Base-by-base conservation (phyloP, 495 filamentous ascomycete species). In the Pyrenopolyporus hunteri region DNA sequence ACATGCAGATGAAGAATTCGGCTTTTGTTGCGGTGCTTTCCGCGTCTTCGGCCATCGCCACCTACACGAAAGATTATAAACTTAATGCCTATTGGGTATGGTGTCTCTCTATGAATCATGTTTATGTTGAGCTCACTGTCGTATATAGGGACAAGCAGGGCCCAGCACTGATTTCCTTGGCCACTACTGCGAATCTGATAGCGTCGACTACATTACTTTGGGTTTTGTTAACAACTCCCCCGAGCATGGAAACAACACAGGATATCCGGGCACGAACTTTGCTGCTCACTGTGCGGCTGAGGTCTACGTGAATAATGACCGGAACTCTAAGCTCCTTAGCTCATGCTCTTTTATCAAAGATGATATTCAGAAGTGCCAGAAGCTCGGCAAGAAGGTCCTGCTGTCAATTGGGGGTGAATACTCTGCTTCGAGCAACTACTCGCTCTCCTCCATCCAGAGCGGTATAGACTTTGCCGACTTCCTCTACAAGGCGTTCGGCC, bases 401-500 rank as follows among this genome's bases (percentile, higher is more conserved):
- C 72, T 90, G 13, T 87, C 85, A 23, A 78, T 90, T 23, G 85
- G 86, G 28, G 87, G 86, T 29, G 68, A 46, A 7, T 57, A 40
- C 8, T 44, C 58, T 11, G 23, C 56, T 5, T 25, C 47, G 1
- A 66, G 66, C 57, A 55, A 74, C 64, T 79, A 78, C 57, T 76
- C 80, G 20, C 76, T 80, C 10, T 82, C 82, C 25, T 78, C 70
- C 53, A 73, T 78, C 26, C 53, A 67, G 6, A 77, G 79, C 7
- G 87, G 86, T 22, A 68, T 74, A 31, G 64, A 78, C 2, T 85
- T 87, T 23, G 88, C 87, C 5, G 68, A 82, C n/a, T 80, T 86
- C 37, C 71, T 91, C 36, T 90, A 85, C 81, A 67, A 80, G 25
- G 82, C 86, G 1, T 90, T 90, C 64, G 87, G 87, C 14, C 83